Percentiles rank a stretch among this genome's conserved stretches.
These are phyloP conservation scores for Schizopora paradoxa DNA, from an alignment of 1,284 basidiomycete genomes.

Conservation along the genomic window DNA sequence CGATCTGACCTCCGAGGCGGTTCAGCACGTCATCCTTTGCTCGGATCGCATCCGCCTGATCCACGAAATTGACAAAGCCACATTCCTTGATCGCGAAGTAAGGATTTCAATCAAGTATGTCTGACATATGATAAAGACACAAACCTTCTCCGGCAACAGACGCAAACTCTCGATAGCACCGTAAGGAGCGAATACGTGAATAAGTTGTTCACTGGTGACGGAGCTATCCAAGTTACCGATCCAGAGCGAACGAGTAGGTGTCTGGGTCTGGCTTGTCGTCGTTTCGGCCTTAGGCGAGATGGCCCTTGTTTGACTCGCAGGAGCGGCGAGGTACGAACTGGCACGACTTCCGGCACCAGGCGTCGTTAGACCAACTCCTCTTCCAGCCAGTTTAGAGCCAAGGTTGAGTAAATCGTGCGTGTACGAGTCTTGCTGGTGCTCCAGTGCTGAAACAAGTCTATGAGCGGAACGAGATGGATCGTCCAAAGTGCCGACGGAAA, in stretches of 20 bases:
- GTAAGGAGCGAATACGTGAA: constrained; percentile 92
- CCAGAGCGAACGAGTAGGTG: constrained; percentile 94
- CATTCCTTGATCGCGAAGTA: constrained; percentile 62
- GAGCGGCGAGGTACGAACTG: constrained; percentile 63
- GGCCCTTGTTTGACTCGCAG: constrained; percentile 58
- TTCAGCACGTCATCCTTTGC: constrained; percentile 97
- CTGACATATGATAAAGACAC: constrained; percentile 21
- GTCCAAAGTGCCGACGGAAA: constrained; percentile 88
- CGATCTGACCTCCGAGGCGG: constrained; percentile 88
- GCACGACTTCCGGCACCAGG: constrained; percentile 46
- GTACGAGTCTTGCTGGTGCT: constrained; percentile 50
- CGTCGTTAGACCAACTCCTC: constrained; percentile 36
- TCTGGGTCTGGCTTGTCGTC: constrained; percentile 69
- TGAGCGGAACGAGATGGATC: constrained; percentile 61
- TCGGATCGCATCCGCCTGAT: constrained; percentile 88
- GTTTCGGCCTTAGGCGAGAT: constrained; percentile 74
- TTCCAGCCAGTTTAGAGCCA: constrained; percentile 25
- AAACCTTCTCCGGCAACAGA: constrained; percentile 91
- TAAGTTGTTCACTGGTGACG: constrained; percentile 90
- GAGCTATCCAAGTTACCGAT: constrained; percentile 94
- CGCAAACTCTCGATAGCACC: constrained; percentile 94
- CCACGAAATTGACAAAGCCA: constrained; percentile 98
- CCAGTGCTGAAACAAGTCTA: constrained; percentile 57
- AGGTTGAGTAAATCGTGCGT: constrained; percentile 27
- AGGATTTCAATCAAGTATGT: not conserved